Conservation (phyloP, 352 stramenopile species). For the Phytophthora citricola region DNA sequence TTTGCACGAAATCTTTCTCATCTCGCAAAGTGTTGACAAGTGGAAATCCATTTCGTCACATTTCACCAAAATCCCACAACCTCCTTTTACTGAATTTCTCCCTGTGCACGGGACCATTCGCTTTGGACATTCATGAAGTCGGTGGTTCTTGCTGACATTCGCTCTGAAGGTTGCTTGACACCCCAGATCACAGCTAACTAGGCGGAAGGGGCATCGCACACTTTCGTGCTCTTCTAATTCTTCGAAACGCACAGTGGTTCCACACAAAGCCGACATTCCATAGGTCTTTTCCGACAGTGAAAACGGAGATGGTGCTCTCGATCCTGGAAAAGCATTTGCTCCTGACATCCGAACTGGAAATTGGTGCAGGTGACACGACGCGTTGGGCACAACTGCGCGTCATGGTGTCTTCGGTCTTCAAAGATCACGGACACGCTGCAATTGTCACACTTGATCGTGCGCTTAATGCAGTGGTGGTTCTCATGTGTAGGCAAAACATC, state of each 20-base stretch:
- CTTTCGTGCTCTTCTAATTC: conserved; percentile 59
- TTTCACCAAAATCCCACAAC: conserved; percentile 55
- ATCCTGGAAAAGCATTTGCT: conserved; percentile 45
- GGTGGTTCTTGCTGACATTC: conserved; percentile 47
- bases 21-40: conserved; percentile 52
- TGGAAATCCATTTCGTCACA: conserved; percentile 73
- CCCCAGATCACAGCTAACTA: conserved; percentile 47
- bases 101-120: conserved; percentile 51
- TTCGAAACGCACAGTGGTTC: conserved; percentile 47
- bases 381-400: conserved; percentile 37
- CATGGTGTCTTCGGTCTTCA: conserved; percentile 44
- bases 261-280: conserved; percentile 66
- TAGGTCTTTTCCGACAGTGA: conserved; percentile 67
- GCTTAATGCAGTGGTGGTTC: conserved; percentile 60
- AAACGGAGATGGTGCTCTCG: conserved; percentile 43
- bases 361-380: conserved; percentile 61
- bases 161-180: conserved; percentile 53
- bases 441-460: conserved; percentile 58
- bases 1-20: conserved; percentile 56
- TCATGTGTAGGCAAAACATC: conserved; percentile 71
- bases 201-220: conserved; percentile 50
- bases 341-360: conserved; percentile 57
- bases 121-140: conserved; percentile 57
- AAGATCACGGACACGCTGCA: conserved; percentile 48
- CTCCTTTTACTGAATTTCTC: conserved; percentile 15